Percentiles rank a stretch among this genome's conserved stretches.
Evolutionary conservation across 2,329 filamentous ascomycete species (phyloP).

Genomic region (Sporothrix protearum): DNA sequence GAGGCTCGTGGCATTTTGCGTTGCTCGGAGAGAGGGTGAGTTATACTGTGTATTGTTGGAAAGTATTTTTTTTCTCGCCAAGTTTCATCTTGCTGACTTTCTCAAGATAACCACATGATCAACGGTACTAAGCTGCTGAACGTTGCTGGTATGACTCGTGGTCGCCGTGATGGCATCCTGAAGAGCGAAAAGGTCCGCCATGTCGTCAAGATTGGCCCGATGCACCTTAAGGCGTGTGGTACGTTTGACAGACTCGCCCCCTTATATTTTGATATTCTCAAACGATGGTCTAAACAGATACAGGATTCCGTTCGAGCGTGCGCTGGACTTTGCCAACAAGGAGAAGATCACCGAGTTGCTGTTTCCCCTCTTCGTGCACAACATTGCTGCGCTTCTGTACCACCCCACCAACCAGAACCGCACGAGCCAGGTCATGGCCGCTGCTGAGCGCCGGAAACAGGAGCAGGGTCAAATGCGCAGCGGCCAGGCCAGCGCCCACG

Average conservation of each 20-base stretch:
- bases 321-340: slow-evolving; percentile 98
- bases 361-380: slow-evolving; percentile 95
- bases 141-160: slow-evolving; percentile 96
- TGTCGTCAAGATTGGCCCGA: slow-evolving; percentile 97
- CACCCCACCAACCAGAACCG: slow-evolving; percentile 84
- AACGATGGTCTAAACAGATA: not conserved
- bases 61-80: not conserved
- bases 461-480: slow-evolving; percentile 67
- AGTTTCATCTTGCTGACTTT: not conserved
- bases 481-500: slow-evolving; percentile 50
- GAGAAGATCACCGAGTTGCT: slow-evolving; percentile 96
- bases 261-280: slow-evolving; percentile 23
- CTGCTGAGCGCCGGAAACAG: slow-evolving; percentile 71
- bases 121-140: slow-evolving; percentile 97
- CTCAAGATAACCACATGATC: slow-evolving; percentile 93
- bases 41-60: not conserved
- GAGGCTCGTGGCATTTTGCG: slow-evolving; percentile 96
- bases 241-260: slow-evolving; percentile 40
- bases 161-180: slow-evolving; percentile 88
- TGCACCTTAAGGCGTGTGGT: slow-evolving; percentile 98
- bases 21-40: slow-evolving; percentile 85
- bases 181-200: slow-evolving; percentile 97
- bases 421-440: slow-evolving; percentile 82
- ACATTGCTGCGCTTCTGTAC: slow-evolving; percentile 89
- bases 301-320: slow-evolving; percentile 96